Conservation (phyloP, 768 basidiomycete genomes). For the Suillus variegatus region DNA sequence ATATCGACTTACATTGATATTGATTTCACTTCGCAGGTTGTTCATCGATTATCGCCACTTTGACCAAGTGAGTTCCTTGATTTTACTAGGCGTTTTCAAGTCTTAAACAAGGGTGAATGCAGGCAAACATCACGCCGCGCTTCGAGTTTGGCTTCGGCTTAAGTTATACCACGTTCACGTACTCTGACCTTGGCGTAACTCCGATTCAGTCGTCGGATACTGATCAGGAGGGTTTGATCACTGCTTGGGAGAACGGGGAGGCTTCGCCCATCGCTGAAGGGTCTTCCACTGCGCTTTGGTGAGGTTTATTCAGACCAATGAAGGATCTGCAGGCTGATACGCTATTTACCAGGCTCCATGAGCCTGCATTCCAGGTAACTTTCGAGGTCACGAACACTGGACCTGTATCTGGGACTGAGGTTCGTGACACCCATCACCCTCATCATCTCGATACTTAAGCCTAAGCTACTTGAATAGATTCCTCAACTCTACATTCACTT, state of each 20-base stretch:
- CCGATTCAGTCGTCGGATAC: constrained; percentile 39
- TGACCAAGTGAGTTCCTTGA: constrained; percentile 48
- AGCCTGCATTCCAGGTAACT: constrained; percentile 29
- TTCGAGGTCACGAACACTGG: constrained; percentile 41
- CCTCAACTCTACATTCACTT: constrained; percentile 71
- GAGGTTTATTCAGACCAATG: constrained; percentile 23
- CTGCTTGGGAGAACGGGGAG: constrained; percentile 54
- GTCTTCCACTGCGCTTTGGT: constrained; percentile 59
- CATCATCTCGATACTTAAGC: background rate
- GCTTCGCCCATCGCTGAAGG: constrained; percentile 52
- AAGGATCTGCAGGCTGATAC: background rate
- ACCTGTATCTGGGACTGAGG: constrained; percentile 31
- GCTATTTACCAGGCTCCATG: constrained; percentile 25
- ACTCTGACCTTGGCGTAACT: constrained; percentile 32
- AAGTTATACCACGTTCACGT: constrained; percentile 46
- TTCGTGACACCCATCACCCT: constrained; percentile 4
- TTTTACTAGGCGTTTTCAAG: background rate
- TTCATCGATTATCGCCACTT: constrained; percentile 69
- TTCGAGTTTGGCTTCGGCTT: constrained; percentile 47
- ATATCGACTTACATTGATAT: background rate
- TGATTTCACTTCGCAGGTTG: constrained; percentile 33
- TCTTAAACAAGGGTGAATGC: constrained; percentile 23
- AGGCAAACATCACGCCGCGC: constrained; percentile 67
- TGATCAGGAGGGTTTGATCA: constrained; percentile 26
- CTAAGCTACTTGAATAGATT: constrained; percentile 38